Evolutionary conservation across 176 grass and related monocot genomes (phyloP), one percentile per base, ranked within the genome.

Genomic region (Eragrostis nindensis): DNA sequence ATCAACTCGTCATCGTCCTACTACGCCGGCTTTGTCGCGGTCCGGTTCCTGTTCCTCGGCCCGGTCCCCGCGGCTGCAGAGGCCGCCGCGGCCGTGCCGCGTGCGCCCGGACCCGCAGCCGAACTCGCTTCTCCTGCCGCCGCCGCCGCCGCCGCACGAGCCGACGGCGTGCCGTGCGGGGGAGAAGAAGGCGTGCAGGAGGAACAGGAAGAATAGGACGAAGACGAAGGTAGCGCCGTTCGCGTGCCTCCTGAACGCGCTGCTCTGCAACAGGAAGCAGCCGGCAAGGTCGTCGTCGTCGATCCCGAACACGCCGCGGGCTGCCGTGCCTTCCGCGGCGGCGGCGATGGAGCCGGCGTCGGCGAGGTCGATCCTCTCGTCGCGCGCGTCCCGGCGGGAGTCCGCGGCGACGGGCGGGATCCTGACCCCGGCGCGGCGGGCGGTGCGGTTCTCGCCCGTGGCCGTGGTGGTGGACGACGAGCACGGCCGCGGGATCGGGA

Each of bases 391-490:
- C 4, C 73, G 66, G 39, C 55, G 30, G 9, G 66, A 71, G 36
- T 77, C 70, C 3, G 66, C 88, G 27, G 82, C 78, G 72, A 42
- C 82, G n/a, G n/a, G 36, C 0, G 41, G 66, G 61, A 18, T 68
- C 39, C 18, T 80, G 80, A 79, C 80, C 1, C 82, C 67, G 11
- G 83, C 56, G 80, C 89, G 91, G 24, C 80, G 86, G 82, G 91
- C 95, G 5, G 95, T 98, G 71, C 55, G 92, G 81, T 98, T 98
- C 50, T 84, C 84, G 18, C 90, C 92, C 4, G 83, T 95, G 74
- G 91, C 78, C 45, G 26, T 86, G 49, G 78, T 91, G 71, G 81
- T 93, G 77, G 86, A 80, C 11, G 88, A 93, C 42, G 90, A 91
- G 18, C 62, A 65, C 14, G 54, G 74, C 1, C 64, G 62, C 68